Evolutionary conservation across 768 basidiomycete genomes (phyloP), one percentile per base, ranked within the genome.

Genomic region (Trametes meyenii): DNA sequence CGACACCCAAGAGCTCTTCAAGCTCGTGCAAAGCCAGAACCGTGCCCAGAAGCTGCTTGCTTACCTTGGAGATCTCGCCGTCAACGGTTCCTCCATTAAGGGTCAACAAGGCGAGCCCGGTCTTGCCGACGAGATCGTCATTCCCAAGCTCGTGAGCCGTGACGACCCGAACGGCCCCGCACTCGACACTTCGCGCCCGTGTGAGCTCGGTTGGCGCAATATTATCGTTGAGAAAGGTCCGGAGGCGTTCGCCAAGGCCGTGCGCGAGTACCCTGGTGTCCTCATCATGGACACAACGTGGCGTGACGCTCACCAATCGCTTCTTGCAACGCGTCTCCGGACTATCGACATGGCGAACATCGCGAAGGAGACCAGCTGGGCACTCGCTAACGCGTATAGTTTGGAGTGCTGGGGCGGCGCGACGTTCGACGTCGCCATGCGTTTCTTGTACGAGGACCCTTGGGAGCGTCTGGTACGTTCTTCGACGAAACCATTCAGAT

Each of bases 371-470:
- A 98, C 97, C 1, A 93, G 90, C 71, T 90, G 92, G 73, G 96
- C 96, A 1, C 82, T 99, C 44, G 86, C 92, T 24, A 98, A 98
- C 71, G 93, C 97, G 8, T 99, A 94, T 79, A 91, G 92, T 73
- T 77, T 99, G 64, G 97, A 99, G 74, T 98, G 96, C 81, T 99
- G 97, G 97, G 97, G 97, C 70, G 95, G 96, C 62, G 96, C 96
- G 39, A 98, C 97, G 2, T 99, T 99, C 72, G 96, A 98, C 75
- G 96, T 99, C 52, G 92, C 96, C 23, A 97, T 98, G 95, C 89
- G 96, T 48, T 98, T 99, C 89, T 77, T 99, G 73, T 98, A 99
- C 73, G 97, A 99, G 74, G 97, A 99, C 76, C 97, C 97, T 67
- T 99, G 97, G 97, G 97, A 98, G 74, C 88, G 97, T 66, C 78